These are phyloP conservation scores for Bonia amplexicaulis DNA, from an alignment of 176 grass and related monocot species.

Conservation along the genomic window DNA sequence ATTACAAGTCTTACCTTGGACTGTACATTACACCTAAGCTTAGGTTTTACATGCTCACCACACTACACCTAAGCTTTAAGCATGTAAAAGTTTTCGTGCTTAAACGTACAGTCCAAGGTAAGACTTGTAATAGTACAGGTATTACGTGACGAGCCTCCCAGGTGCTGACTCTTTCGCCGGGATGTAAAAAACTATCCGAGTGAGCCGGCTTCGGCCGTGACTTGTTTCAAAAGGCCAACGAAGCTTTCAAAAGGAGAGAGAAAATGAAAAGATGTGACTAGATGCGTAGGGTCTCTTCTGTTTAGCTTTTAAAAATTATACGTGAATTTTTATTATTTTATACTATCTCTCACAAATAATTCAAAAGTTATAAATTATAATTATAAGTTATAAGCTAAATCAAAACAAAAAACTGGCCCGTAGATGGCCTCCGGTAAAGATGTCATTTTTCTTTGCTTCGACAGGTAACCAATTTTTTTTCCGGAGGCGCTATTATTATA, in stretches of 20 bases:
- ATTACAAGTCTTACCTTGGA: no score
- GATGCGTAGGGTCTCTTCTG: neutral
- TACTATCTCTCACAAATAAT: no score
- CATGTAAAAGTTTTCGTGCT: no score
- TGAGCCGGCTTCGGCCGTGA: neutral
- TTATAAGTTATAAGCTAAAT: no score
- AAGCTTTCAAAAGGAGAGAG: neutral
- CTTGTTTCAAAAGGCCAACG: slow-evolving; percentile 13
- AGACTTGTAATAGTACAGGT: neutral
- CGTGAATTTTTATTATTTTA: no score
- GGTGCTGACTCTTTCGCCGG: neutral
- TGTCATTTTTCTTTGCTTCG: slow-evolving; percentile 4
- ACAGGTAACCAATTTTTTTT: neutral
- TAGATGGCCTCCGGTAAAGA: neutral
- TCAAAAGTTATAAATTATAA: no score
- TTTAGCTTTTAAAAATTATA: no score
- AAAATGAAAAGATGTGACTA: neutral
- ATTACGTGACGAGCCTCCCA: neutral
- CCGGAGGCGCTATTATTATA: slow-evolving; percentile 6
- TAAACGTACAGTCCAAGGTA: neutral
- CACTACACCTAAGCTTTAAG: no score
- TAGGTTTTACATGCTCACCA: no score
- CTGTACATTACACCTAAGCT: no score
- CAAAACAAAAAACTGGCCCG: no score
- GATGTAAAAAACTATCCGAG: neutral